Conservation (phyloP, 352 stramenopile genomes). For the Thraustotheca clavata region DNA sequence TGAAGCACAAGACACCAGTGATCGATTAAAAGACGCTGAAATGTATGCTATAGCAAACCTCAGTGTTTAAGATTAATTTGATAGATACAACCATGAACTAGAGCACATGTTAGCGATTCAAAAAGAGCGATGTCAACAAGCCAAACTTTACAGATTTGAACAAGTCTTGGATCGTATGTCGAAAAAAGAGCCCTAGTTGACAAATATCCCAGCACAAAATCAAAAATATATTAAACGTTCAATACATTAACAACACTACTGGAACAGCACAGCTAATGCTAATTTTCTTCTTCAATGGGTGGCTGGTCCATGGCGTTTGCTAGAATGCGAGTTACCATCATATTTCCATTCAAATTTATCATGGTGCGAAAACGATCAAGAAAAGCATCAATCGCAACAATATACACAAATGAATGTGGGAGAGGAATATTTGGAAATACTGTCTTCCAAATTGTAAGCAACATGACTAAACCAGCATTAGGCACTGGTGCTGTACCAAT, state of each 20-base stretch:
- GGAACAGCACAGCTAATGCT: too few relatives aligned
- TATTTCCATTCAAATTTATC: conserved; percentile 51
- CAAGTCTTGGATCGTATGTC: neutral
- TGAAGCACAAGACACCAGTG: neutral
- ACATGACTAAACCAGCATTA: conserved; percentile 43
- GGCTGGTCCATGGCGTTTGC: too few relatives aligned
- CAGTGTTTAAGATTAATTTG: neutral
- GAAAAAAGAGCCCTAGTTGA: too few relatives aligned
- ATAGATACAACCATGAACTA: neutral
- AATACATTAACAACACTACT: too few relatives aligned
- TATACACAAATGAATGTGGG: conserved; percentile 22
- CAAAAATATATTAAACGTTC: neutral
- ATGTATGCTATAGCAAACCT: too few relatives aligned
- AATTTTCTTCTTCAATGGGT: too few relatives aligned
- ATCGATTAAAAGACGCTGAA: neutral
- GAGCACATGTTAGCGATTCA: neutral
- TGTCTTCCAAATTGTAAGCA: conserved; percentile 66
- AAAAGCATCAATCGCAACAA: conserved; percentile 56
- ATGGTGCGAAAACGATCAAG: conserved; percentile 46
- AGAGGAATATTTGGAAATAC: conserved; percentile 31
- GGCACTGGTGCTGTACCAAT: conserved; percentile 54
- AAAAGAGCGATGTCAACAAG: neutral
- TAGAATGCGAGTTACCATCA: conserved; percentile 52
- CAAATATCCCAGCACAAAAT: too few relatives aligned
- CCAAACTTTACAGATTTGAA: neutral